phyloP scores from a whole-genome alignment of 352 stramenopile genomes.

The Phytophthora nicotianae region DNA sequence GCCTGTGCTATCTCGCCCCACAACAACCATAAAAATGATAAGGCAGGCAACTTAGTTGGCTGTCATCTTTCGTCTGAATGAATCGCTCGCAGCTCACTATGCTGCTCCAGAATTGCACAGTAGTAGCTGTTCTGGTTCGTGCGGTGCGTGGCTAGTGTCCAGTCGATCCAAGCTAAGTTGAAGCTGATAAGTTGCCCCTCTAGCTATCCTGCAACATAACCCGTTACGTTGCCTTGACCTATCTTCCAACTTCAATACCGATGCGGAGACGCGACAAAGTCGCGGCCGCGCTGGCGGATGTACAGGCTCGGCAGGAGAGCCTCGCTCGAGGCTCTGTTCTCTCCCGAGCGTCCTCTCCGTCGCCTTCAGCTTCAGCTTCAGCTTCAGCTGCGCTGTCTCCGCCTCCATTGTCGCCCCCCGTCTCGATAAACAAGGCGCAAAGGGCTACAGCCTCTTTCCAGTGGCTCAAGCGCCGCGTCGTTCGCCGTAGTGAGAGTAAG shows the following conservation, averaged over 20 bases:
- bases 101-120: too few species aligned
- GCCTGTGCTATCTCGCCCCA: too few species aligned
- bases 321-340: constrained; percentile 17
- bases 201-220: too few species aligned
- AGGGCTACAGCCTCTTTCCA: background rate
- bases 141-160: too few species aligned
- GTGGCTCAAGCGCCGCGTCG: constrained; percentile 23
- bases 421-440: background rate
- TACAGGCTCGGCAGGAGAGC: constrained; percentile 25
- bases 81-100: too few species aligned
- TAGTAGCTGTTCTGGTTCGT: too few species aligned
- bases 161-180: too few species aligned
- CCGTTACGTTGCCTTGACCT: background rate
- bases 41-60: too few species aligned
- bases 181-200: too few species aligned
- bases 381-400: background rate
- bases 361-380: too few species aligned
- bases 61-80: too few species aligned
- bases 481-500: constrained; percentile 8
- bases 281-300: constrained; percentile 16
- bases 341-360: background rate
- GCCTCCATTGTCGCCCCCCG: background rate
- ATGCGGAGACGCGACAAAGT: constrained; percentile 18
- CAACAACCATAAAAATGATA: too few species aligned
- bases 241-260: background rate